These are phyloP conservation scores for Fusarium succisae DNA, from an alignment of 2,329 filamentous ascomycete species.

Conservation along the genomic window DNA sequence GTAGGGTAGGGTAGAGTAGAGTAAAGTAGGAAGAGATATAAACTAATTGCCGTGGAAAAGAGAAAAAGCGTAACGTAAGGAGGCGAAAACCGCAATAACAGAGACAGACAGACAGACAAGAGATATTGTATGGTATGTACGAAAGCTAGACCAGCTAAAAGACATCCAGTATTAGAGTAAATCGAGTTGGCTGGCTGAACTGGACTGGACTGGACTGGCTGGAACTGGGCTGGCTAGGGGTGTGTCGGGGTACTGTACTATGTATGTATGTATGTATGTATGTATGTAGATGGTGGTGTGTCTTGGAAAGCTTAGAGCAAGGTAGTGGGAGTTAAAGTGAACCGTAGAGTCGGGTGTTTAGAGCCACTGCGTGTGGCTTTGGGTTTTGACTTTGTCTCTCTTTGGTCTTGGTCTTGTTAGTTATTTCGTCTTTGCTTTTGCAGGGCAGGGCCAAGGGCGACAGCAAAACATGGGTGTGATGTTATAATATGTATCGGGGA, in stretches of 20 bases:
- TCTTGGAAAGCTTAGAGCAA: conserved; percentile 13
- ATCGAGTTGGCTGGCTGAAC: conserved; percentile 8
- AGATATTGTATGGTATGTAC: conserved; percentile 18
- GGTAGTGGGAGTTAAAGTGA: conserved; percentile 39
- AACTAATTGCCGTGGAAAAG: conserved; percentile 3
- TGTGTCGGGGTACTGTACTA: conserved; percentile 16
- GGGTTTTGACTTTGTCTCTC: conserved; percentile 33
- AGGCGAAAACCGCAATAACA: conserved; percentile 3
- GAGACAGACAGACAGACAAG: background rate
- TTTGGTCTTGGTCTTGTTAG: conserved; percentile 1
- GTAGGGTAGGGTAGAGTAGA: background rate
- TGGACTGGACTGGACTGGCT: background rate
- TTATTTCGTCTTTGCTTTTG: conserved; percentile 13
- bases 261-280: conserved; percentile 9
- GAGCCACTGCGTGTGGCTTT: conserved; percentile 32
- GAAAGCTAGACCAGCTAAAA: conserved; percentile 30
- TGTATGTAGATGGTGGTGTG: background rate
- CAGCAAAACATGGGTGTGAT: conserved; percentile 31
- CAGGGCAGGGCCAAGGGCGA: conserved; percentile 19
- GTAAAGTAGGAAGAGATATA: background rate
- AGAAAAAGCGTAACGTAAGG: conserved; percentile 4
- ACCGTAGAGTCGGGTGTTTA: conserved; percentile 38
- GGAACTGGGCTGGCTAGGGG: conserved; percentile 3
- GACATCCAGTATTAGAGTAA: conserved; percentile 22
- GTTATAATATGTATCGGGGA: background rate